Conservation (phyloP, 768 basidiomycete genomes). For the Coprinellus micaceus region DNA sequence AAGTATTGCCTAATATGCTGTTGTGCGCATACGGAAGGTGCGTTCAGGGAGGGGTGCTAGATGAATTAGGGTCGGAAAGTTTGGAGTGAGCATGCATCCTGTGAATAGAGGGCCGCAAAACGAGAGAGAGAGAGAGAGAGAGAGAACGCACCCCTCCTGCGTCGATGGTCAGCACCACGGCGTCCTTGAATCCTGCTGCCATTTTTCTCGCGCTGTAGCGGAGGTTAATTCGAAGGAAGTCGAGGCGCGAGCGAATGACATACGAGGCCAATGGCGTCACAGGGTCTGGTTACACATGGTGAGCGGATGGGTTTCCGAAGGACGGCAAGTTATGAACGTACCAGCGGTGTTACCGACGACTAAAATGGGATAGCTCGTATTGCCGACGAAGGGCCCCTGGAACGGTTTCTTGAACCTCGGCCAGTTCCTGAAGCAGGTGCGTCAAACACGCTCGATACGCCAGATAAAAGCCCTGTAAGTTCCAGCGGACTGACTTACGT, state of each 20-base stretch:
- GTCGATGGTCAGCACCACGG: neutral
- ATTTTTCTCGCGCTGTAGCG: neutral
- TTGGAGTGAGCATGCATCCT: neutral
- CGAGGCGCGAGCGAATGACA: too few species aligned
- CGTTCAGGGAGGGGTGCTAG: neutral
- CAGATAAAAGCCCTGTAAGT: neutral
- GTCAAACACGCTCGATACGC: neutral
- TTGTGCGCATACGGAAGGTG: neutral
- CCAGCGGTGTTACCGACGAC: neutral
- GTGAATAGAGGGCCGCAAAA: too few species aligned
- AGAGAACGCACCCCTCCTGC: neutral
- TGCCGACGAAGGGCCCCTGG: neutral
- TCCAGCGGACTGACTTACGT: constrained; percentile 6
- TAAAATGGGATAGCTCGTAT: neutral
- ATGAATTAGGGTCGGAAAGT: too few species aligned
- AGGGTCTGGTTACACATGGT: neutral
- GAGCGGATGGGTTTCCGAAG: neutral
- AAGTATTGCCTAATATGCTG: neutral
- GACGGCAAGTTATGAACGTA: too few species aligned
- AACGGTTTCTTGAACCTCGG: neutral
- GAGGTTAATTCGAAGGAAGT: too few species aligned
- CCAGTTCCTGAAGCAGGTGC: neutral
- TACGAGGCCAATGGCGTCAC: neutral
- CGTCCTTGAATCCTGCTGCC: neutral
- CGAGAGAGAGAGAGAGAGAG: too few species aligned